Evolutionary conservation across 768 basidiomycete genomes (phyloP).

Genomic region (Gelatoporia subvermispora): DNA sequence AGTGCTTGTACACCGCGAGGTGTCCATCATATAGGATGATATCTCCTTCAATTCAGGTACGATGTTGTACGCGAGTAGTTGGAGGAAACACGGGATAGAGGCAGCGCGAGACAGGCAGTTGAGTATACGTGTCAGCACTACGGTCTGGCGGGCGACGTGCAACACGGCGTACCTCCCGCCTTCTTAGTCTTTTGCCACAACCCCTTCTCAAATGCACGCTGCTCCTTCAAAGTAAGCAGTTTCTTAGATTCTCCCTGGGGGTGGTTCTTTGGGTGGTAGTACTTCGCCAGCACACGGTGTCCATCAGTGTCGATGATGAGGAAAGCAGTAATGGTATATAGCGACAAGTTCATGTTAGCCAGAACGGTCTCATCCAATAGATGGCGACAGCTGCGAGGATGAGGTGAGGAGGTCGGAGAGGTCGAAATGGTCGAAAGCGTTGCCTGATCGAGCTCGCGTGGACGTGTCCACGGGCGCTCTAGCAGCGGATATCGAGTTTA

Average conservation of each 20-base stretch:
- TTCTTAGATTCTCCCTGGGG: slow-evolving; percentile 57
- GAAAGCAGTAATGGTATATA: slow-evolving; percentile 85
- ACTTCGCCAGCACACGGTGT: slow-evolving; percentile 91
- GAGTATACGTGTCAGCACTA: not conserved
- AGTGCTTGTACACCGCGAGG: slow-evolving; percentile 90
- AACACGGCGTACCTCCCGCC: slow-evolving; percentile 62
- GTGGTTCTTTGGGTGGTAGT: slow-evolving; percentile 74
- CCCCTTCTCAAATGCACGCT: slow-evolving; percentile 92
- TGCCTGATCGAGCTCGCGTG: too few relatives aligned
- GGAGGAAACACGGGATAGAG: not conserved
- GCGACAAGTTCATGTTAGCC: slow-evolving; percentile 63
- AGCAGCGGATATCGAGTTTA: too few relatives aligned
- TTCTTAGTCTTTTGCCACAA: slow-evolving; percentile 96
- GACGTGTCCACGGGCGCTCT: too few relatives aligned
- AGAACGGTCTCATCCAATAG: too few relatives aligned
- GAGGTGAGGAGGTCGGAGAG: too few relatives aligned
- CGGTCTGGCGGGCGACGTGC: not conserved
- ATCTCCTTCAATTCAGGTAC: slow-evolving; percentile 55
- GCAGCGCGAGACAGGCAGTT: not conserved
- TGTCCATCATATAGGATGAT: slow-evolving; percentile 89
- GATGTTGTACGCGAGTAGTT: not conserved
- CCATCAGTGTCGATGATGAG: slow-evolving; percentile 94
- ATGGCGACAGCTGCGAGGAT: too few relatives aligned
- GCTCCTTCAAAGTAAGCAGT: slow-evolving; percentile 78
- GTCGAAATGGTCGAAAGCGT: too few relatives aligned